A percentile compares a stretch with the other conserved stretches of the same genome.
phyloP scores from a whole-genome alignment of 164 flowering plant species.

The Warburgia ugandensis region DNA sequence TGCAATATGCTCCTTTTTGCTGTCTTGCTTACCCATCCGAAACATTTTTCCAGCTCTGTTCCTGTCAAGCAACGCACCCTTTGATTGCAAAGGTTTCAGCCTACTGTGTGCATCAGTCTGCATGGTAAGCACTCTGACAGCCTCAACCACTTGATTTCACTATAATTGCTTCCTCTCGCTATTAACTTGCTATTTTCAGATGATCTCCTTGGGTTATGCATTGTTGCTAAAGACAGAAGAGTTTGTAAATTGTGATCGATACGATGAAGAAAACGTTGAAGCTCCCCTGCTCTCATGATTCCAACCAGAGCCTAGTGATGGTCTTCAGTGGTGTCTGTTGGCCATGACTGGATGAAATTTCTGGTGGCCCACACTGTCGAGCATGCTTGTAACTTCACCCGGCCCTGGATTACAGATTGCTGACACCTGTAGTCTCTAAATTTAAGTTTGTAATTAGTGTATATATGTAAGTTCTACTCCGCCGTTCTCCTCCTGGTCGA shows the following conservation, averaged over 20 bases:
- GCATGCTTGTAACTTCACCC: too few species aligned
- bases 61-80: constrained; percentile 66
- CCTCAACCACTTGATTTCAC: background rate
- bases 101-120: constrained; percentile 55
- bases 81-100: constrained; percentile 86
- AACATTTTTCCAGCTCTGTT: constrained; percentile 36
- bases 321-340: too few species aligned
- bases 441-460: too few species aligned
- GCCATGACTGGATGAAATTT: too few species aligned
- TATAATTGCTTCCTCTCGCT: background rate
- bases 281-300: constrained; percentile 39
- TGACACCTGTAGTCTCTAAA: too few species aligned
- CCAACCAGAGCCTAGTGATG: too few species aligned
- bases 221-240: constrained; percentile 28
- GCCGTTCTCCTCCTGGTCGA: too few species aligned
- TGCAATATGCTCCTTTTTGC: too few species aligned
- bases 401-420: too few species aligned
- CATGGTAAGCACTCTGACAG: constrained; percentile 34
- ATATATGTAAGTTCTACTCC: too few species aligned
- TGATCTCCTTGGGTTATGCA: constrained; percentile 37
- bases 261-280: constrained; percentile 25
- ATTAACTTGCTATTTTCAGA: constrained; percentile 20
- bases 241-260: constrained; percentile 8
- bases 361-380: too few species aligned
- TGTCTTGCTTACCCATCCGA: constrained; percentile 1